These are phyloP conservation scores for Termitomyces sp. DNA, from an alignment of 768 basidiomycete species.

Conservation along the genomic window DNA sequence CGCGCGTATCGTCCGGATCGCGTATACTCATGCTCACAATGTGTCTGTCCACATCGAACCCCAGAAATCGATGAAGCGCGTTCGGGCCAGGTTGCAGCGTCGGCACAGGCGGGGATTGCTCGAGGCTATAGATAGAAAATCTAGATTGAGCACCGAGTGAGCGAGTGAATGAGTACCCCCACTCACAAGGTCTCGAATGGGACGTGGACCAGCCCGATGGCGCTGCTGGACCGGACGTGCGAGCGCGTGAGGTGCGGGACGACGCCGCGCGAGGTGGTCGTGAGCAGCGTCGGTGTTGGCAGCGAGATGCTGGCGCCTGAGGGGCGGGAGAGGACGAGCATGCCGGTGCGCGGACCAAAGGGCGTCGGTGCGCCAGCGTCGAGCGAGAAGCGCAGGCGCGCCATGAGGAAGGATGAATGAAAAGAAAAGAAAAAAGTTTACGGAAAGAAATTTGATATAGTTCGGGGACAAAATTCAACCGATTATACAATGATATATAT, in stretches of 20 bases:
- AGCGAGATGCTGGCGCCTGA: slow-evolving; percentile 30
- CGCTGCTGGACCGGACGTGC: slow-evolving; percentile 39
- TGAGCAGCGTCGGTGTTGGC: slow-evolving; percentile 58
- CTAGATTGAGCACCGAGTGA: too few species aligned
- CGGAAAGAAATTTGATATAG: neutral
- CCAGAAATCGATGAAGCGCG: slow-evolving; percentile 66
- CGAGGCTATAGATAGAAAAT: slow-evolving; percentile 44
- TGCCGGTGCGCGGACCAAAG: slow-evolving; percentile 35
- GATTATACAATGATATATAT: too few species aligned
- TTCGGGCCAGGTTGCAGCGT: slow-evolving; percentile 47
- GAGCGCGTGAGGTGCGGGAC: slow-evolving; percentile 74
- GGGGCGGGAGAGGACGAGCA: slow-evolving; percentile 17
- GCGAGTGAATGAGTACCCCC: too few species aligned
- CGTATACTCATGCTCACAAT: slow-evolving; percentile 59
- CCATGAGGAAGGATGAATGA: neutral
- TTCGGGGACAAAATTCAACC: too few species aligned
- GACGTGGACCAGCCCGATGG: slow-evolving; percentile 62
- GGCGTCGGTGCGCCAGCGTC: neutral
- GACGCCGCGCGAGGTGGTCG: slow-evolving; percentile 67
- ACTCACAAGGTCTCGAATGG: slow-evolving; percentile 85
- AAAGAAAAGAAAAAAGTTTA: neutral
- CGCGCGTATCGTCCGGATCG: slow-evolving; percentile 59
- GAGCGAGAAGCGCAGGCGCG: slow-evolving; percentile 4
- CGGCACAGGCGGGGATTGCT: slow-evolving; percentile 63
- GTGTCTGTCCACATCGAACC: slow-evolving; percentile 43